Evolutionary conservation across 345 rosid genomes (phyloP).

Genomic region (Erysimum cheiranthoides): DNA sequence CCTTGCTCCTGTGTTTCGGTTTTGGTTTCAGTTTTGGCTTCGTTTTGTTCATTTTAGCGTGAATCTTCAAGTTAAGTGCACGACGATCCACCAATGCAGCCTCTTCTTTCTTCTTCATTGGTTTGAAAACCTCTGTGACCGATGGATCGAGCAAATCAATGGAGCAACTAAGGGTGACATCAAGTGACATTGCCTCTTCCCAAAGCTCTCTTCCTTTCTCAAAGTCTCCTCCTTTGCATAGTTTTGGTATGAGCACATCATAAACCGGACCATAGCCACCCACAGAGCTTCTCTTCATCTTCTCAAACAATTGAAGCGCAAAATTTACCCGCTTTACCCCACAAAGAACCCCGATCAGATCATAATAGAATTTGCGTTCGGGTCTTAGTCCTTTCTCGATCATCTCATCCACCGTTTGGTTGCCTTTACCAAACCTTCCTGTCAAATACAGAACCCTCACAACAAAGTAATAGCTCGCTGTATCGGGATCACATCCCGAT

Average conservation of each 20-base stretch:
- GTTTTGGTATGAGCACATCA: constrained; percentile 77
- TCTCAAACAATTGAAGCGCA: constrained; percentile 71
- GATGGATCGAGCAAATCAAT: constrained; percentile 61
- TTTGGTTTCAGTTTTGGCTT: constrained; percentile 40
- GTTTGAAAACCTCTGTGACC: constrained; percentile 66
- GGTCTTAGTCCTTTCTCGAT: constrained; percentile 63
- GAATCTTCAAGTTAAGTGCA: constrained; percentile 43
- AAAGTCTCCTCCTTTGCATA: constrained; percentile 78
- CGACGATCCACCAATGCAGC: constrained; percentile 44
- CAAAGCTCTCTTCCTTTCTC: constrained; percentile 76
- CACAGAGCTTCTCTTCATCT: constrained; percentile 65
- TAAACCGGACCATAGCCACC: constrained; percentile 75
- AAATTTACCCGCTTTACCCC: constrained; percentile 74
- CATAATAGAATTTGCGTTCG: constrained; percentile 67
- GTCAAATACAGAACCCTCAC: constrained; percentile 75
- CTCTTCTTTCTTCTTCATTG: constrained; percentile 55
- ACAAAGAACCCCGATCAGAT: constrained; percentile 79
- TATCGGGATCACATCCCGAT: constrained; percentile 62
- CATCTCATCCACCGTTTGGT: constrained; percentile 77
- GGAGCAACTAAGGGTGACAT: constrained; percentile 54
- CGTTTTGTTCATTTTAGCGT: constrained; percentile 38
- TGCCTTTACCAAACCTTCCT: constrained; percentile 85
- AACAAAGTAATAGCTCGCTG: constrained; percentile 83
- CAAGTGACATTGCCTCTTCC: constrained; percentile 67
- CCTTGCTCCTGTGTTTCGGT: constrained; percentile 33